Evolutionary conservation across 768 basidiomycete genomes (phyloP).

Genomic region (Tylopilus subfusipes): DNA sequence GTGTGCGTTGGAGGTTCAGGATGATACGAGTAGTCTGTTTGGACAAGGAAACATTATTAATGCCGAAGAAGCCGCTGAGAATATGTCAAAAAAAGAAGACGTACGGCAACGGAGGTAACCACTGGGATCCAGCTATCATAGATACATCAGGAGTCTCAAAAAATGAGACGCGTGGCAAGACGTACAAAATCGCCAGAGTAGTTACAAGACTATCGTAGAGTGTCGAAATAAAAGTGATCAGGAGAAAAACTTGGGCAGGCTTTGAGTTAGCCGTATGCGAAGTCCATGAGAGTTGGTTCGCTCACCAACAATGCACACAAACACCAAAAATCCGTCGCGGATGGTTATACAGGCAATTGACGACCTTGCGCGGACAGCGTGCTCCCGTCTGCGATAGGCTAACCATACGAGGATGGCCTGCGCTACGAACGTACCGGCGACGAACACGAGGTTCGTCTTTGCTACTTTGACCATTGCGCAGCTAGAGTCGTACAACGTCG

Average conservation of each 20-base stretch:
- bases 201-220: slow-evolving; percentile 2
- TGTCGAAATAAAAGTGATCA: not conserved
- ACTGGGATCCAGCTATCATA: slow-evolving; percentile 20
- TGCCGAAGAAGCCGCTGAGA: too few species aligned
- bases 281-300: not conserved
- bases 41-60: not conserved
- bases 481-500: slow-evolving; percentile 9
- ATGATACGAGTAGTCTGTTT: slow-evolving; percentile 16
- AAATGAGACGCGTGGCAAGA: not conserved
- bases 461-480: slow-evolving; percentile 8
- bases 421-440: slow-evolving; percentile 6
- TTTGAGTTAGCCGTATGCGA: too few species aligned
- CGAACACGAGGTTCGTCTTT: slow-evolving; percentile 2
- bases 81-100: too few species aligned
- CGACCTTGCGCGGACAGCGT: not conserved
- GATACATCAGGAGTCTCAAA: not conserved
- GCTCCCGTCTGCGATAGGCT: slow-evolving; percentile 13
- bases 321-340: slow-evolving; percentile 21
- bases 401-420: slow-evolving; percentile 20
- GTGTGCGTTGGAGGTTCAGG: slow-evolving; percentile 15
- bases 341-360: slow-evolving; percentile 20
- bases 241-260: slow-evolving; percentile 11
- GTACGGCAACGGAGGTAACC: slow-evolving; percentile 15
- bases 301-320: slow-evolving; percentile 17
- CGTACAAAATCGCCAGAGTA: slow-evolving; percentile 16